Evolutionary conservation across 2,329 filamentous ascomycete species (phyloP).

Genomic region (Pezicula neosporulosa): DNA sequence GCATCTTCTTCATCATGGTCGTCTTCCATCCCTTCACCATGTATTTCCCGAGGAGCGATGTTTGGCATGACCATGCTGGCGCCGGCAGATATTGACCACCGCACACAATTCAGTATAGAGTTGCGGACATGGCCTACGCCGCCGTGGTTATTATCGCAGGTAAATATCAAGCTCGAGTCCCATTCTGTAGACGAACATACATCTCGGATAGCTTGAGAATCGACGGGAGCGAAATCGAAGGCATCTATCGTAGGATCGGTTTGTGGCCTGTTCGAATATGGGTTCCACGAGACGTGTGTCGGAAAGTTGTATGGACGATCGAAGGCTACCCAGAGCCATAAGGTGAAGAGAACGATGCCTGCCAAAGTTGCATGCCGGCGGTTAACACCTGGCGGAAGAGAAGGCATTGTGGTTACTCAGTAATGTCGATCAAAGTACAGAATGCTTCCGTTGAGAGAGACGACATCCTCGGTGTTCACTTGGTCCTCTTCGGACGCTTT

Average conservation of each 20-base stretch:
- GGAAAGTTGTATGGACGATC: conserved; percentile 17
- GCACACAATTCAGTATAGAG: conserved; percentile 37
- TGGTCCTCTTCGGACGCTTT: too few species aligned
- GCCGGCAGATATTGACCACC: conserved; percentile 36
- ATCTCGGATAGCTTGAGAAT: conserved; percentile 30
- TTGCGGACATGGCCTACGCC: conserved; percentile 37
- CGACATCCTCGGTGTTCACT: too few species aligned
- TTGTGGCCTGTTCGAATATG: conserved; percentile 15
- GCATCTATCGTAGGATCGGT: conserved; percentile 10
- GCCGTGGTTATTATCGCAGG: conserved; percentile 35
- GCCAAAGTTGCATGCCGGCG: conserved; percentile 15
- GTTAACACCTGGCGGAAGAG: conserved; percentile 10
- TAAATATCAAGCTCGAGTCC: conserved; percentile 33
- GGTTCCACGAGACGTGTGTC: conserved; percentile 15
- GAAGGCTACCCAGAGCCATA: conserved; percentile 19
- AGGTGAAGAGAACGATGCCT: conserved; percentile 5
- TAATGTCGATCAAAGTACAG: too few species aligned
- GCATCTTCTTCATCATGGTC: conserved; percentile 3
- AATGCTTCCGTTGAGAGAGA: too few species aligned
- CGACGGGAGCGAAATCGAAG: conserved; percentile 34
- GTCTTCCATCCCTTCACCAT: conserved; percentile 14
- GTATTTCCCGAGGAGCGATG: conserved; percentile 31
- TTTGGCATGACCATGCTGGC: conserved; percentile 33
- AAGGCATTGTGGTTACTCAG: too few species aligned
- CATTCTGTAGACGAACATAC: conserved; percentile 31